Conservation (phyloP, 768 basidiomycete species). For the Pholiota molesta region DNA sequence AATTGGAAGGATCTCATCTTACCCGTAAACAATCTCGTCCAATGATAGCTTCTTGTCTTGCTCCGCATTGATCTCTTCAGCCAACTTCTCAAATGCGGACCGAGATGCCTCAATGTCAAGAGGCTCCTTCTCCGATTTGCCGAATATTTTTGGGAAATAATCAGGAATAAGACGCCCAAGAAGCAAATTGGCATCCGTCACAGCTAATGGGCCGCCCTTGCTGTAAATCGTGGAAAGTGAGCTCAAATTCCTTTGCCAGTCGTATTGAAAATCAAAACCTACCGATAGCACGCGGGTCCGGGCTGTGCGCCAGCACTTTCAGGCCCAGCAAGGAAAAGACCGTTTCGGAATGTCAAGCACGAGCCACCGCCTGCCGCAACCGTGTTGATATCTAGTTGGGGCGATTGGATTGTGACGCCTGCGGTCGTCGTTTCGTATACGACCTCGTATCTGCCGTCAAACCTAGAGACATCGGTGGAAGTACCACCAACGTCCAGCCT, state of each 20-base stretch:
- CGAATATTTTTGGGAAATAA: conserved; percentile 95
- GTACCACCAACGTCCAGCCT: conserved; percentile 95
- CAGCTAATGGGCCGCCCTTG: conserved; percentile 89
- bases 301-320: conserved; percentile 94
- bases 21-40: conserved; percentile 93
- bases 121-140: conserved; percentile 83
- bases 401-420: conserved; percentile 88
- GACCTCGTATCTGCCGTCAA: conserved; percentile 87
- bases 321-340: conserved; percentile 89
- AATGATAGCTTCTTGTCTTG: conserved; percentile 61
- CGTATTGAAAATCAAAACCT: conserved; percentile 19
- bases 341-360: conserved; percentile 86
- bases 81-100: conserved; percentile 66
- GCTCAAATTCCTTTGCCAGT: background rate
- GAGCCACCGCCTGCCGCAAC: conserved; percentile 96
- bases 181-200: conserved; percentile 91
- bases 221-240: conserved; percentile 36
- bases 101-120: conserved; percentile 76
- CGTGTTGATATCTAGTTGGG: conserved; percentile 94
- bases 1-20: background rate
- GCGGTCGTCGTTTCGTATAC: conserved; percentile 97
- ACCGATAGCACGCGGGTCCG: conserved; percentile 91
- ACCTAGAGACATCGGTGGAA: conserved; percentile 93
- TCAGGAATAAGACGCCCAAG: conserved; percentile 88
- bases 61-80: conserved; percentile 69